Evolutionary conservation across 768 basidiomycete genomes (phyloP).

Genomic region (Dentipellis fragilis): DNA sequence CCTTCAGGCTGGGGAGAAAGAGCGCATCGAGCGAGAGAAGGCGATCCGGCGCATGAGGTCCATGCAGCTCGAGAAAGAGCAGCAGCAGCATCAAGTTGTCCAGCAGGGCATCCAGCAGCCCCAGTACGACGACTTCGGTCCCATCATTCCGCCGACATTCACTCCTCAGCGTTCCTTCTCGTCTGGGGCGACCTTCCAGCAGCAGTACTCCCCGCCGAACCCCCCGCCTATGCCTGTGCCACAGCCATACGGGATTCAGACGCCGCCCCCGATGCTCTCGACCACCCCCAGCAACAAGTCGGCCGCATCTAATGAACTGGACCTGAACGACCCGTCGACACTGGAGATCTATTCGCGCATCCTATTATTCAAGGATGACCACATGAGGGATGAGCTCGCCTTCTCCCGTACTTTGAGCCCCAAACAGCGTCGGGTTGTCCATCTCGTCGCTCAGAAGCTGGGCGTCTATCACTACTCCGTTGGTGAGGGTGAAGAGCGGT

Average conservation of each 20-base stretch:
- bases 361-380: constrained; percentile 94
- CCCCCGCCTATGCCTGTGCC: constrained; percentile 29
- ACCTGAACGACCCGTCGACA: constrained; percentile 91
- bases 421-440: constrained; percentile 86
- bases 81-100: constrained; percentile 30
- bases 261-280: constrained; percentile 42
- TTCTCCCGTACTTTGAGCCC: constrained; percentile 83
- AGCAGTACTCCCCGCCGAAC: constrained; percentile 58
- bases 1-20: constrained; percentile 97
- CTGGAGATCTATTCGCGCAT: constrained; percentile 97
- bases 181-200: constrained; percentile 48
- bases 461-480: constrained; percentile 92
- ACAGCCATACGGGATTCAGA: constrained; percentile 31
- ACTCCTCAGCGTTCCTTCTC: constrained; percentile 70
- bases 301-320: constrained; percentile 60
- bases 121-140: constrained; percentile 66
- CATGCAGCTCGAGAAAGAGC: constrained; percentile 89
- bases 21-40: constrained; percentile 97
- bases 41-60: constrained; percentile 96
- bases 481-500: constrained; percentile 86
- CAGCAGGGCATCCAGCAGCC: constrained; percentile 21
- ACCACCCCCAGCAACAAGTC: constrained; percentile 55
- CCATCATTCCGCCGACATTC: constrained; percentile 44
- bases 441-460: constrained; percentile 92
- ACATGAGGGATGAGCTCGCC: constrained; percentile 93